Base-by-base conservation (phyloP, 495 filamentous ascomycete species). In the Tetracladium setigerum region DNA sequence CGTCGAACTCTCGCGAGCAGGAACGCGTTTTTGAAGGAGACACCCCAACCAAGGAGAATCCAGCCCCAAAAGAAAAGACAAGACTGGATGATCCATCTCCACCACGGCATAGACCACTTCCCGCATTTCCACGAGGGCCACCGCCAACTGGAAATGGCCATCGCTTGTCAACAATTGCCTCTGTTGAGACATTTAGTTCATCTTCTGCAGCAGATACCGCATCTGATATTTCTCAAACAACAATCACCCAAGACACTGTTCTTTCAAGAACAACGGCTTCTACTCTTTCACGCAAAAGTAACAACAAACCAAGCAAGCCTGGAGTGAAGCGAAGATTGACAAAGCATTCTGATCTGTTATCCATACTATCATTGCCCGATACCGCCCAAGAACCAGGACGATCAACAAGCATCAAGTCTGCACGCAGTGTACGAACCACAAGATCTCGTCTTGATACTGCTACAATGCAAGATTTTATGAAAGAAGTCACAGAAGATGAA, bases 281-380 rank as follows among this genome's bases (percentile, higher is more conserved):
- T 37, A 47, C 18, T 44, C 16, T 56, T 36, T 41, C 63, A 50
- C 31, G 55, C 36, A 53, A 43, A 37, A 50, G 42, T 16, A 30
- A 50, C 24, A 60, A 60, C 24, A 62, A 58, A 46, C 62, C 52
- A 51, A 72, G 70, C 40, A 59, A 64, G 32, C 30, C 18, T 12
- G 47, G 51, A 30, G 57, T 86, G 18, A 89, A 86, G 56, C 78
- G 87, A 54, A 76, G 85, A 47, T 76, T 92, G 13, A 92, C 94
- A 2, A 95, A 87, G 35, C 89, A 96, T 65, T 87, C 87, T 11
- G 94, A 97, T 63, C 71, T 97, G 13, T 86, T 97, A 33, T 96
- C 92, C 7, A 87, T 95, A 18, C 71, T 97, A 6, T 97, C 94
- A 0, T 66, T 84, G 37, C 79, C 87, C 2, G 79, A 81, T 42